Evolutionary conservation across 495 filamentous ascomycete species (phyloP), one percentile per base, ranked within the genome.

Genomic region (Parachaetomium inaequale): DNA sequence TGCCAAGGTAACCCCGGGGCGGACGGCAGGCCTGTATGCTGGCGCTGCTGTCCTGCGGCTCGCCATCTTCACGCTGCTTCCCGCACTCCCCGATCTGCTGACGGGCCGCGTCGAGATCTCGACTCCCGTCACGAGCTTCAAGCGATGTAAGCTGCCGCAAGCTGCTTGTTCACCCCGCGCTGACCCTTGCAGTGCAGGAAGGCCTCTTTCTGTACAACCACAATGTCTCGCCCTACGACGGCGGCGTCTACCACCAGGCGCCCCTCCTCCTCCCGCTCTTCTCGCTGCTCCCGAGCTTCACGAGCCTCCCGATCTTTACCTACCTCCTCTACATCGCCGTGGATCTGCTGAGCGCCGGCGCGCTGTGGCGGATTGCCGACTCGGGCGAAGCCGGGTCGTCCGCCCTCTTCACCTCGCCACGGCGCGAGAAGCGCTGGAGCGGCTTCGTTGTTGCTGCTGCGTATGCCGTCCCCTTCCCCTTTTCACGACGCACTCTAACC

Each of bases 201-300:
- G 94, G 94, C 31, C 79, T 98, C 50, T 98, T 96, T 70, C 85
- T 98, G 4, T 97, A 98, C 70, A 93, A 88, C 56, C 91, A 93
- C 68, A 94, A 96, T 81, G 90, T 97, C 28, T 97, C 92, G 53
- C 94, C 94, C 0, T 98, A 98, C 75, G 93, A 98, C 74, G 94
- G 94, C 59, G 94, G 94, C 61, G 91, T 98, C 72, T 98, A 91
- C 75, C 92, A 98, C 78, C 94, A 98, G 85, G 94, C 94, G 28
- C 94, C 94, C 12, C 82, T 98, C 31, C 83, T 98, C 12, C 87
- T 98, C 45, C 89, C 93, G 42, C 82, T 98, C 57, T 96, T 98
- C 79, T 87, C 91, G 19, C 81, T 96, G 38, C 84, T 98, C 55
- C 92, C 93, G 42, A 83, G 85, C 68, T 79, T 84, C 46, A 64